Evolutionary conservation across 495 filamentous ascomycete genomes (phyloP).

Genomic region (Cercophora samala): DNA sequence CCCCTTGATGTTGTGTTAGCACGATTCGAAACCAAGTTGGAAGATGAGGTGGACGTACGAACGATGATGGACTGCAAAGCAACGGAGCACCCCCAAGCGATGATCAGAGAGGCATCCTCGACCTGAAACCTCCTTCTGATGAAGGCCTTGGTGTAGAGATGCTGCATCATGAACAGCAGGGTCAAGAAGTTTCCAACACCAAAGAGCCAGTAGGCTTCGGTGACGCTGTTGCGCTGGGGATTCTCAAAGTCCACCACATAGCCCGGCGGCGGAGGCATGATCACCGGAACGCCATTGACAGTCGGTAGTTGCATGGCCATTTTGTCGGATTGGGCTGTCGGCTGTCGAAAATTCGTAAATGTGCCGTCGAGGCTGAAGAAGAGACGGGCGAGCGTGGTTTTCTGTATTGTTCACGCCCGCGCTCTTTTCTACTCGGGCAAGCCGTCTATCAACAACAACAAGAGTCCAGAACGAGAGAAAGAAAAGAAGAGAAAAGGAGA

Average conservation of each 20-base stretch:
- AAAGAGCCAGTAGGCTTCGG: slow-evolving; percentile 20
- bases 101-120: slow-evolving; percentile 14
- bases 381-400: not conserved
- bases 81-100: not conserved
- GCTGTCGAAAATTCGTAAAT: not conserved
- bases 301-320: not conserved
- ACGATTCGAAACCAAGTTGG: no score
- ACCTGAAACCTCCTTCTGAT: slow-evolving; percentile 9
- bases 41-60: not conserved
- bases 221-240: slow-evolving; percentile 6
- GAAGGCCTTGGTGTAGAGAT: slow-evolving; percentile 16
- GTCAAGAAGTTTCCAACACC: slow-evolving; percentile 12
- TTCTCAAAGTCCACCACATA: slow-evolving; percentile 21
- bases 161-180: slow-evolving; percentile 13
- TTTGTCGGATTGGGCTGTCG: not conserved
- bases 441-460: not conserved
- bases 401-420: not conserved
- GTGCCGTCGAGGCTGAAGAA: not conserved
- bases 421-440: not conserved
- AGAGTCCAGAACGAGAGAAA: not conserved
- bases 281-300: slow-evolving; percentile 17
- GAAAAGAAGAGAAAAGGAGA: not conserved
- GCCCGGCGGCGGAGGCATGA: slow-evolving; percentile 17
- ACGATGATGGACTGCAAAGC: not conserved
- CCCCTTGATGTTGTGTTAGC: slow-evolving; percentile 1